Base-by-base conservation (phyloP, 2,329 filamentous ascomycete species). In the Meredithiella fracta region DNA sequence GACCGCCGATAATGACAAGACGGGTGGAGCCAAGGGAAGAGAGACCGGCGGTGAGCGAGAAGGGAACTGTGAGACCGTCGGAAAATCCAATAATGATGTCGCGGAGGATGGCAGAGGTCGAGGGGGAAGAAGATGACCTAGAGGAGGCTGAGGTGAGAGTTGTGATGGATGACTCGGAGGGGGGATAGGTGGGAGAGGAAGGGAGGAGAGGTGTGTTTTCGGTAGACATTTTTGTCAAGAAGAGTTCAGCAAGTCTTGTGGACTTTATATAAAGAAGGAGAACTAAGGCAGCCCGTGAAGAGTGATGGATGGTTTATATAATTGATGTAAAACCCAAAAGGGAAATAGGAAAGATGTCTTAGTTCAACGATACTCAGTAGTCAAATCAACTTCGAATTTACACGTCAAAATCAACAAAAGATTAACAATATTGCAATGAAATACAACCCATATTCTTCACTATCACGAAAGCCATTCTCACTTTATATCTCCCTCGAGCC, bases 31-130 rank as follows among this genome's bases (percentile, higher is more conserved):
- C 80, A 49, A 85, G 70, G 53, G 75, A 75, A 1, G 79, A 82
- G 1, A 90, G 72, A 14, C 85, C 85, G 0, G 86, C 85, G 0
- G 83, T 88, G 38, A 90, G 72, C 15, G 85, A 85, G 62, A 90
- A 90, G 0, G 85, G 85, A 0, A 90, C 85, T 0, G 85, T 90
- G 62, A 90, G 73, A 15, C 85, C 85, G 64, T 90, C 85, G 0
- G 85, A 82, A 62, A 89, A 80, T 54, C 85, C 85, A 61, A 90
- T 82, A 59, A 85, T 87, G 60, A 81, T 74, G 66, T 86, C 81
- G 49, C 76, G 73, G 15, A 82, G 67, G 54, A 79, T 63, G 56
- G 71, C 68, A 59, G 67, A 67, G 61, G 73, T 65, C 62, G 69
- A 67, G 53, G 65, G 61, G 58, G 66, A 62, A 9, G 65, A 62